These are phyloP conservation scores for Lentinus polychrous DNA, from an alignment of 1,284 basidiomycete genomes.

Conservation along the genomic window DNA sequence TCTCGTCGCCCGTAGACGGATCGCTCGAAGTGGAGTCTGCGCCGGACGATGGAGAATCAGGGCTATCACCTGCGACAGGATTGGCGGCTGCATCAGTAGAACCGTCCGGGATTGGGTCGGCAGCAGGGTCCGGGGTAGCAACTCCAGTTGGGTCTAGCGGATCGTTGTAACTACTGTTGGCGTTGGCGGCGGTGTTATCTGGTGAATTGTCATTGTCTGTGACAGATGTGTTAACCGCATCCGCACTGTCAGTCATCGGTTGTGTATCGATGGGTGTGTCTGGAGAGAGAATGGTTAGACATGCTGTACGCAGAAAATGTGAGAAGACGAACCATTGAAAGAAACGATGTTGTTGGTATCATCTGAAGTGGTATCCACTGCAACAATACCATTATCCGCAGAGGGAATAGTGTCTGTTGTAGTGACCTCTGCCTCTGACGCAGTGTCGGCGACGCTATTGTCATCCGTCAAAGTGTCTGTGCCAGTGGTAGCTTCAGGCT, in stretches of 20 bases:
- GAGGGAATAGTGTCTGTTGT: neutral
- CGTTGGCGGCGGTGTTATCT: neutral
- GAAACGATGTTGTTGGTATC: neutral
- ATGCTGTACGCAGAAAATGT: neutral
- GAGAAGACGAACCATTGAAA: neutral
- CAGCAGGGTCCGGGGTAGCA: neutral
- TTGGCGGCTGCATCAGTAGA: no score
- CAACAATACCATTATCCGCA: neutral
- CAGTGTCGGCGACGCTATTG: neutral
- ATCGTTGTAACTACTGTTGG: neutral
- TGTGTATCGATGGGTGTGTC: neutral
- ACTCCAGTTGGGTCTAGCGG: neutral
- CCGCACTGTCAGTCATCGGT: neutral
- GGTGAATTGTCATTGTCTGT: neutral
- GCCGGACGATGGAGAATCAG: neutral
- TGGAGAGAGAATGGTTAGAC: neutral
- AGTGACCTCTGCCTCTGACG: neutral
- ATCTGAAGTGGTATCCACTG: neutral
- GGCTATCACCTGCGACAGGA: neutral
- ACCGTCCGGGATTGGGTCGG: neutral
- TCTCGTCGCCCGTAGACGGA: neutral
- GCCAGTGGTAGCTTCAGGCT: neutral
- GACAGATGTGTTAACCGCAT: neutral
- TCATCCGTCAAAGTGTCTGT: neutral
- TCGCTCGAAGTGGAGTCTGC: neutral